A percentile compares a stretch with the other conserved stretches of the same genome.
Conservation (phyloP, 305 asterid genomes). For the Ilex paraguariensis region DNA sequence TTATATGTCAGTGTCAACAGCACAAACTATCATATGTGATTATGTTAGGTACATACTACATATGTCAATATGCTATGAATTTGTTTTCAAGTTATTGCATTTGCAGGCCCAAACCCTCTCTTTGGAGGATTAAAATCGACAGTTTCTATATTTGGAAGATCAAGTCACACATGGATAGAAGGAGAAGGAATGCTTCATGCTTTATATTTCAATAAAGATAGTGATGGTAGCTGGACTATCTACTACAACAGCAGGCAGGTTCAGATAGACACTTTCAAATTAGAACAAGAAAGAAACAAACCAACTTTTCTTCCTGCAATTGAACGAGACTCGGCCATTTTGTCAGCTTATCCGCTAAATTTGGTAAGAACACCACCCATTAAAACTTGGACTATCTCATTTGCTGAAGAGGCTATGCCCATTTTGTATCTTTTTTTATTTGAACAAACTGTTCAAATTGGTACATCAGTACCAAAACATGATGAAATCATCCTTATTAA, state of each 20-base stretch:
- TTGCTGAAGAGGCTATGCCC: too few species aligned
- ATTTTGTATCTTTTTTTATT: too few species aligned
- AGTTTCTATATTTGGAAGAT: conserved; percentile 41
- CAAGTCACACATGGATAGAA: conserved; percentile 49
- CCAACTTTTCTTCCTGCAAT: conserved; percentile 48
- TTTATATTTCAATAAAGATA: conserved; percentile 29
- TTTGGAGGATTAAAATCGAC: conserved; percentile 49
- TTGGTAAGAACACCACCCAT: conserved; percentile 15
- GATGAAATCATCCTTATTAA: too few species aligned
- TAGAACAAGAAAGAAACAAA: conserved; percentile 32
- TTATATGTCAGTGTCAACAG: too few species aligned
- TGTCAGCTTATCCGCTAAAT: conserved; percentile 27
- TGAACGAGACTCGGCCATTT: conserved; percentile 54
- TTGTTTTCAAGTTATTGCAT: background rate
- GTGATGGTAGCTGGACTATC: conserved; percentile 21
- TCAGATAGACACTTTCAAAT: conserved; percentile 34
- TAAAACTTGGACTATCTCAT: too few species aligned
- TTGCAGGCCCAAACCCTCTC: conserved; percentile 49
- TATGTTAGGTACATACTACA: too few species aligned
- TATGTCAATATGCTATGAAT: too few species aligned
- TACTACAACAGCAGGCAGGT: conserved; percentile 42
- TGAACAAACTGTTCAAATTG: too few species aligned
- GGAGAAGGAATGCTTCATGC: conserved; percentile 84
- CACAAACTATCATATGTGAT: too few species aligned
- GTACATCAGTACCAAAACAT: too few species aligned